These are phyloP conservation scores for Aspergillus pseudoviridinutans DNA, from an alignment of 2,329 filamentous ascomycete species.

Conservation along the genomic window DNA sequence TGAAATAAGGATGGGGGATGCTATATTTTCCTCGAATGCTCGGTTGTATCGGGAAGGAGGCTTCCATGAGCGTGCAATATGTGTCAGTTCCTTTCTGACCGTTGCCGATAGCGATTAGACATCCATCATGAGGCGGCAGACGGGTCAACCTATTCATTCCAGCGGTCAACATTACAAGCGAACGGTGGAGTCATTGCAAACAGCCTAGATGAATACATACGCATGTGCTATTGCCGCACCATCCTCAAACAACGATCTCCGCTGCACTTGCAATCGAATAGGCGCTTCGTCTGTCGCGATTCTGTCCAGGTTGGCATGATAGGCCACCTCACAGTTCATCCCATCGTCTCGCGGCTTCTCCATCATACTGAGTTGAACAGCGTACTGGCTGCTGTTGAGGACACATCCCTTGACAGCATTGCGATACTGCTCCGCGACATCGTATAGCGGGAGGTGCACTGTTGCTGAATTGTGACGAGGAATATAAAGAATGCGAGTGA, in stretches of 20 bases:
- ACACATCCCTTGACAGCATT: neutral
- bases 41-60: constrained; percentile 1
- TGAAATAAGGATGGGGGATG: constrained; percentile 8
- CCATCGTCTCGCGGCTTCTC: constrained; percentile 3
- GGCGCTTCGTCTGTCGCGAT: neutral
- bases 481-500: constrained; percentile 6
- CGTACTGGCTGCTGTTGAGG: constrained; percentile 5
- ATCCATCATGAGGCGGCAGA: neutral
- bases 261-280: constrained; percentile 1
- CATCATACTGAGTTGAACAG: constrained; percentile 1
- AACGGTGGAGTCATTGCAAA: neutral
- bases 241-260: neutral
- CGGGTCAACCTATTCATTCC: neutral
- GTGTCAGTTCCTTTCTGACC: neutral
- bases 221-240: neutral
- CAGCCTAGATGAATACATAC: neutral
- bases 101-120: neutral
- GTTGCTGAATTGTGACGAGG: constrained; percentile 5
- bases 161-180: neutral
- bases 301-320: constrained; percentile 2
- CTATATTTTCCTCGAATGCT: constrained; percentile 5
- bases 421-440: neutral
- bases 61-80: neutral
- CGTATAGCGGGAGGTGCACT: constrained; percentile 3
- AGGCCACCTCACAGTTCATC: constrained; percentile 1